Base-by-base conservation (phyloP, 2,329 filamentous ascomycete genomes). In the Phaeosphaeria sp. region DNA sequence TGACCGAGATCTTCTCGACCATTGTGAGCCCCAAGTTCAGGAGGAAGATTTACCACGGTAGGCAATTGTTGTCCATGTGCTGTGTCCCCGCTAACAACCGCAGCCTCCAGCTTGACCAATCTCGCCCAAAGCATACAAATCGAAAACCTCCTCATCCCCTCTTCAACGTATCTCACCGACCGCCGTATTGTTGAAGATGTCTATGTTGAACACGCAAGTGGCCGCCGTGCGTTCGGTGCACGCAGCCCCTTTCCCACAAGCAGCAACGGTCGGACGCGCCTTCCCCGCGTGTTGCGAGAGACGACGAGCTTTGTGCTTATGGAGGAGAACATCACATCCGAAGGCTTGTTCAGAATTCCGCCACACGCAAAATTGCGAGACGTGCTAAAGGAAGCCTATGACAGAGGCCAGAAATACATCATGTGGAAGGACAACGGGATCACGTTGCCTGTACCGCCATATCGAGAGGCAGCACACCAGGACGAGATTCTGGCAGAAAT, bases 11-110 rank as follows among this genome's bases (percentile, higher is more conserved):
- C 55, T 83, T 86, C 71, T 83, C 82, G 3, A 84, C 83, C 24
- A 82, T 86, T 51, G 83, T 85, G 20, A 84, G 82, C 58, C 82
- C 82, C 33, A 86, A 86, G 66, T 86, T 85, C 65, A 76, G 82
- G 69, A 79, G 82, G 68, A 86, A 86, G 76, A 83, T 86, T 44
- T 76, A 84, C n/a, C 83, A 86, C 66, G 74, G 80, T 82, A 73
- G 58, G 79, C 61, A n/a, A 44, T 3, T 11, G 9, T 13, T 43
- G 6, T 24, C 22, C 36, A 2, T 6, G 6, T 47, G 6, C 7
- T 27, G 17, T 42, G 20, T 39, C 8, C 11, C 11, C 53, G 49
- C 65, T 72, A 50, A 69, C 60, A 21, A 39, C 17, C 44, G 43
- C 60, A 82, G 82, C 84, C 57, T 83, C 80, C 50, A 82, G 76